Evolutionary conservation across 108 stramenopile genomes (phyloP).

Genomic region (Licmophora abbreviata): DNA sequence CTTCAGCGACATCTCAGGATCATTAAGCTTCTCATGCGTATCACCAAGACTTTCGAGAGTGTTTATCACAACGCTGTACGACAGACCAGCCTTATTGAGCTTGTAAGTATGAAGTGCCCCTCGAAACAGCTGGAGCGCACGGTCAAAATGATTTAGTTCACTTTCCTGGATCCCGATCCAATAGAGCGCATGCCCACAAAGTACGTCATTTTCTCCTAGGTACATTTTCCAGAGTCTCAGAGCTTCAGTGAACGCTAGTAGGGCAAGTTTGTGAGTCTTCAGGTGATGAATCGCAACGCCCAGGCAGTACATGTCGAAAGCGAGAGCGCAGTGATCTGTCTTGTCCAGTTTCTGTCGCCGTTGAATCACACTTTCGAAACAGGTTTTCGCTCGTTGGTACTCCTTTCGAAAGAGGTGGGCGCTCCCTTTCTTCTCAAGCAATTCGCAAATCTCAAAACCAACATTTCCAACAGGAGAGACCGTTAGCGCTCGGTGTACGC

Average conservation of each 20-base stretch:
- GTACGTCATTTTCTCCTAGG: constrained; percentile 12
- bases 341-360: constrained; percentile 16
- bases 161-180: constrained; percentile 32
- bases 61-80: constrained; percentile 26
- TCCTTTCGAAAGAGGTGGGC: constrained; percentile 25
- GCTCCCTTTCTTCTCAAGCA: constrained; percentile 31
- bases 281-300: constrained; percentile 27
- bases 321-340: constrained; percentile 15
- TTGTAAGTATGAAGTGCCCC: constrained; percentile 29
- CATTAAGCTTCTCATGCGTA: constrained; percentile 30
- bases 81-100: constrained; percentile 14
- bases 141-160: constrained; percentile 14
- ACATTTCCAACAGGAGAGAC: constrained; percentile 6
- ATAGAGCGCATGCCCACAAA: constrained; percentile 16
- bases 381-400: constrained; percentile 25
- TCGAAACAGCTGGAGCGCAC: constrained; percentile 25
- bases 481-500: constrained; percentile 15
- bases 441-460: constrained; percentile 19
- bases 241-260: constrained; percentile 25
- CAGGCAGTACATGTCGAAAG: constrained; percentile 23
- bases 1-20: constrained; percentile 24
- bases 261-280: constrained; percentile 24
- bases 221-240: constrained; percentile 34
- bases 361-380: constrained; percentile 26
- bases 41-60: constrained; percentile 22